Evolutionary conservation across 1,139 yeast genomes (phyloP), one percentile per base, ranked within the genome.

Genomic region (Candida labiduridarum): DNA sequence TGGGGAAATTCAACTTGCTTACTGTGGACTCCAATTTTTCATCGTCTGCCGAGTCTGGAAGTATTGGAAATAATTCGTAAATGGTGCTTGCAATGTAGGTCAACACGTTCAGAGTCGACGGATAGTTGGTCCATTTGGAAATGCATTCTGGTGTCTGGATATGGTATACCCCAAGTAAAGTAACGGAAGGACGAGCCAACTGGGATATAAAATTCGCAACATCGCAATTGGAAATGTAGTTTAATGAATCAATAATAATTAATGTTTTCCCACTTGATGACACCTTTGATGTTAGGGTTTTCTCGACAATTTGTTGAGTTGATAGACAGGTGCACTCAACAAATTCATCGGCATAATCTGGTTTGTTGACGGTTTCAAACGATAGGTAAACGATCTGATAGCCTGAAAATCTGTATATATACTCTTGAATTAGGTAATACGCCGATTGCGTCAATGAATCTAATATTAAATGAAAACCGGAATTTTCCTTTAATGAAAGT

Each of bases 381-480:
- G 91, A 84, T 10, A 88, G 66, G 59, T 74, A 85, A 3, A 84
- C 62, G 11, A 81, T 64, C 4, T 46, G 33, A 16, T 45, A 15
- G 19, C 68, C 58, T 7, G 69, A 56, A 22, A 44, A 18, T 52
- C 79, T 73, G 52, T 74, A 67, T 1, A 79, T 66, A 51, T 89
- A 73, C 62, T 89, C 96, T 22, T 71, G 65, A 1, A 87, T 60
- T 14, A 92, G 65, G 51, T 72, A 63, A 41, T 70, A 61, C 0
- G 91, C 80, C 0, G 94, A 80, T 64, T 92, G 97, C 0, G 80
- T 73, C 15, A 90, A 67, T 0, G 89, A 77, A 63, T 92, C 98
- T 11, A 82, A 66, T 2, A 87, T 72, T 5, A 92, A 72, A 12
- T 89, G 68, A 52, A 92, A 81, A 0, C 96, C 95, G 0, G 95